A percentile compares a stretch with the other conserved stretches of the same genome.
These are phyloP conservation scores for Cystofilobasidium macerans DNA, from an alignment of 768 basidiomycete species.

Conservation along the genomic window DNA sequence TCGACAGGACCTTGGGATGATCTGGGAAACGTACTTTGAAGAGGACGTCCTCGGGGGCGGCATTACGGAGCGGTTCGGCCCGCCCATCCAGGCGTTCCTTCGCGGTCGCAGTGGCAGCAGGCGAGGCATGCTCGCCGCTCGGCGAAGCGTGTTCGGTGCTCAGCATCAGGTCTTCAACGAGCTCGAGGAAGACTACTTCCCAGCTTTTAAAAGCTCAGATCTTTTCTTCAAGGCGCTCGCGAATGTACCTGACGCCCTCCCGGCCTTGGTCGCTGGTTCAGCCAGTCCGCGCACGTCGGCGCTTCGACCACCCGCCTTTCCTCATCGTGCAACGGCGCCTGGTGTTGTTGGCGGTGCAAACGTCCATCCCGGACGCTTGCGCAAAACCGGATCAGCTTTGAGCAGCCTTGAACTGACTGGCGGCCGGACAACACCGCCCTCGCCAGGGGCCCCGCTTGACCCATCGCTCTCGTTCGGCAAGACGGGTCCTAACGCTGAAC, in stretches of 20 bases:
- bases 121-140: conserved; percentile 2
- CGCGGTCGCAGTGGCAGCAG: neutral
- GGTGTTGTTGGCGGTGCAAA: too few relatives aligned
- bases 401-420: neutral
- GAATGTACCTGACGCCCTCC: conserved; percentile 35
- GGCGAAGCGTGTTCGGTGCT: conserved; percentile 62
- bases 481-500: neutral
- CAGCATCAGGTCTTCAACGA: conserved; percentile 75
- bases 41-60: conserved; percentile 14
- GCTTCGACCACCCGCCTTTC: conserved; percentile 9
- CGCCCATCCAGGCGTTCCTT: conserved; percentile 16
- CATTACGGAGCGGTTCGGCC: conserved; percentile 4
- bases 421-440: neutral
- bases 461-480: neutral
- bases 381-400: neutral
- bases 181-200: conserved; percentile 81
- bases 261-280: neutral
- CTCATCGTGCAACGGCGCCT: conserved; percentile 5
- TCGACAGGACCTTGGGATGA: conserved; percentile 77
- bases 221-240: conserved; percentile 82
- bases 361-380: too few relatives aligned
- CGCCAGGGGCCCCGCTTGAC: neutral
- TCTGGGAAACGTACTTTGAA: conserved; percentile 73
- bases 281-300: neutral
- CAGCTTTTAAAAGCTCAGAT: conserved; percentile 74